Evolutionary conservation across 257 asterid species (phyloP), one percentile per base, ranked within the genome.

Genomic region (Buddleja alternifolia): DNA sequence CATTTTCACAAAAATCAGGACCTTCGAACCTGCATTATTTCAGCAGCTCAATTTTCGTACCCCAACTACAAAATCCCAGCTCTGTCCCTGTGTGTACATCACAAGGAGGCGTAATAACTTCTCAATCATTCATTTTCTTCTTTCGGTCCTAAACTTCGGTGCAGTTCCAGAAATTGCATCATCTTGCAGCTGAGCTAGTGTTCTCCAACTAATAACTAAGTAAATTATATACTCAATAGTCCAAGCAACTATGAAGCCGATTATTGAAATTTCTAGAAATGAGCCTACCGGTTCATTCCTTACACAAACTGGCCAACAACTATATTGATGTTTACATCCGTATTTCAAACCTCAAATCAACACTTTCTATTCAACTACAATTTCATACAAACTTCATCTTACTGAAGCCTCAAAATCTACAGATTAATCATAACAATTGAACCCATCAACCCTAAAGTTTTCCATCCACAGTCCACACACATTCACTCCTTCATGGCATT

Each of bases 251-350:
- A 67, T 15, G 4, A 54, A 52, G 12, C 3, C 1, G 14, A 67
- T 23, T 40, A 45, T 10, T 24, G 16, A 42, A 67, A 12, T 16
- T 37, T 25, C 58, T 71, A 51, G 23, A 29, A 25, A 64, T 7
- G 17, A 60, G 45, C 39, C 44, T 11, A 14, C 42, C 29, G 64
- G 52, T 21, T 52, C 67, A 36, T 34, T 44, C 55, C 70, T 66
- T 44, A 8, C 57, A 39, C 29, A 6, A 25, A 8, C 45, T 41
- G 14, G 10, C 64, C 23, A 46, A 25, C 41, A 42, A 23, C 23
- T 32, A 68, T 6, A 5, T 56, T 50, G 51, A 50, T 40, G 41
- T 40, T 51, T 57, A 29, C 23, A 2, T 39, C 37, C 6, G 29
- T 16, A 48, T 37, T 51, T 10, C 66, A 50, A 1, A 44, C 16